Evolutionary conservation across 192 early-diverging fungal genomes (phyloP).

Genomic region (Lunasporangiospora selenospora): DNA sequence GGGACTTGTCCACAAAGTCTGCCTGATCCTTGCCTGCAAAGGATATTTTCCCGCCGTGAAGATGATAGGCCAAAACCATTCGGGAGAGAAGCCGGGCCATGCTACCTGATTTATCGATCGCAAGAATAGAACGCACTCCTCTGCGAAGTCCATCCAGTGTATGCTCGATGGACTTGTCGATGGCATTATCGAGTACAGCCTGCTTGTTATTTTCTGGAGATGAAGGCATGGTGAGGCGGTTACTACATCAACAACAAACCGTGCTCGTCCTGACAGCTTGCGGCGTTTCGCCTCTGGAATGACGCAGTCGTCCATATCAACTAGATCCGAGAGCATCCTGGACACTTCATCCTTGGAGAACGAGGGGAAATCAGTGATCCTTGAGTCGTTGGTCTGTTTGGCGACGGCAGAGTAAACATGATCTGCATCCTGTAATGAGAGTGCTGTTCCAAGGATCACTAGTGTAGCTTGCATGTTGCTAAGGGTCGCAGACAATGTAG

Average conservation of each 20-base stretch:
- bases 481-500: background rate
- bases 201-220: background rate
- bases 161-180: background rate
- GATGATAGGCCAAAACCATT: background rate
- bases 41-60: background rate
- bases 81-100: background rate
- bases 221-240: background rate
- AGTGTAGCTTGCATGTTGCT: background rate
- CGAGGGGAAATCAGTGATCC: background rate
- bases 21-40: background rate
- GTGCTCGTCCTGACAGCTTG: constrained; percentile 1
- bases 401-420: constrained; percentile 8
- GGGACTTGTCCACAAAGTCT: constrained; percentile 9
- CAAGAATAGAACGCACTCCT: background rate
- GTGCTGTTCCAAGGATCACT: constrained; percentile 13
- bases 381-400: background rate
- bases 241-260: background rate
- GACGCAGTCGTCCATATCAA: background rate
- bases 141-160: background rate
- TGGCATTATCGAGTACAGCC: background rate
- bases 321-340: background rate
- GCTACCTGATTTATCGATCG: background rate
- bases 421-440: background rate
- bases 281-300: background rate
- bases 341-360: background rate